Base-by-base conservation (phyloP, 2,329 filamentous ascomycete genomes). In the Cordyceps javanica region DNA sequence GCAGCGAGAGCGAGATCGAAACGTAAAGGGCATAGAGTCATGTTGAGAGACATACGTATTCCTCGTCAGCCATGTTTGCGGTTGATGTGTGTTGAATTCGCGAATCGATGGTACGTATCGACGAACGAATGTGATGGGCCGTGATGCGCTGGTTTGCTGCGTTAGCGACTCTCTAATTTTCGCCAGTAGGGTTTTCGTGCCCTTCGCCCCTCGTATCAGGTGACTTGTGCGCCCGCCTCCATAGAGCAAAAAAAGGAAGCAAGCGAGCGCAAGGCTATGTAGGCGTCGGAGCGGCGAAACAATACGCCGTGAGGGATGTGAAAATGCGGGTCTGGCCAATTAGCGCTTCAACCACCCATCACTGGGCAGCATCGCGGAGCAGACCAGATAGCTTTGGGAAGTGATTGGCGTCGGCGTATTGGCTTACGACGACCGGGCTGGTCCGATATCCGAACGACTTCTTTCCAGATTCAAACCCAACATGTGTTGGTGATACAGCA, bases 61-160 rank as follows among this genome's bases (percentile, higher is more conserved):
- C 88, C 81, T 91, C 88, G 83, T 93, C 90, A 86, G 90, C 90
- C 90, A 93, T 93, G 81, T 71, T 81, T 75, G 74, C 75, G 77
- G 73, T 77, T 68, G 70, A 71, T 65, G 68, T 57, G 69, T 70
- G 69, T 68, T 67, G 68, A 68, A 72, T 73, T 75, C 72, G 73
- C 75, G 73, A 69, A 70, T 75, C 73, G 72, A 73, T 70, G 69
- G 55, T 57, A 64, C 62, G 67, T 65, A 67, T 75, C 73, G 74
- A 73, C 70, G 67, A 69, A 69, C 73, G 72, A 75, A 73, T 70
- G 67, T 71, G 65, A 51, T 60, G 56, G n/a, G 52, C 55, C 59
- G 62, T 63, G 62, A 42, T 50, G 45, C 68, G 67, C 68, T 66
- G 67, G 69, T 68, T 70, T 54, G 38, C 53, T 49, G 54, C 38